A percentile compares a stretch with the other conserved stretches of the same genome.
These are phyloP conservation scores for Coemansia sp. DNA, from an alignment of 192 early-diverging fungal genomes.

Conservation along the genomic window DNA sequence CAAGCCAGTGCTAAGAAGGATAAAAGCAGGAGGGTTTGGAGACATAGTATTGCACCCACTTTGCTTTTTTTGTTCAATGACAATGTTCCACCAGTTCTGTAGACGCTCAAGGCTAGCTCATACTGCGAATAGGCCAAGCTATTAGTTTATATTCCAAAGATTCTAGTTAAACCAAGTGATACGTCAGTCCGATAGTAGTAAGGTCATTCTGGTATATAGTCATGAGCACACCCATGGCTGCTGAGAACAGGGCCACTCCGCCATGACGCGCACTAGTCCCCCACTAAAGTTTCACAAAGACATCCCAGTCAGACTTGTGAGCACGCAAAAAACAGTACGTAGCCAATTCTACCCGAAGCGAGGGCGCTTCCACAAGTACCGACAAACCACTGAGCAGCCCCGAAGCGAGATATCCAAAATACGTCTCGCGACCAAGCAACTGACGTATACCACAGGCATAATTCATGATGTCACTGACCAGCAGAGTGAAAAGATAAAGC, in stretches of 20 bases:
- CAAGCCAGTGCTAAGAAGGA: neutral
- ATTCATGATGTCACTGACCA: constrained; percentile 55
- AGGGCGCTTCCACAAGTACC: constrained; percentile 61
- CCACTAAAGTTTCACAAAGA: constrained; percentile 57
- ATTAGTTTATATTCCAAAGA: constrained; percentile 78
- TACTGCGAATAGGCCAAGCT: neutral
- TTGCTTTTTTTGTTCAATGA: neutral
- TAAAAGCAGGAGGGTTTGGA: neutral
- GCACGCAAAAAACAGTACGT: constrained; percentile 83
- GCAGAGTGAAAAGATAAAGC: constrained; percentile 58
- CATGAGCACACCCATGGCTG: constrained; percentile 76
- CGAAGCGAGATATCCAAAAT: constrained; percentile 52
- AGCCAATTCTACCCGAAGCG: constrained; percentile 72
- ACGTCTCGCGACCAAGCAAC: constrained; percentile 49
- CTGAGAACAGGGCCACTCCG: constrained; percentile 69
- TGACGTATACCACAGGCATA: constrained; percentile 58
- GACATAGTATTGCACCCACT: neutral
- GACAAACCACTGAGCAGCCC: constrained; percentile 60
- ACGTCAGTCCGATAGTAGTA: constrained; percentile 66
- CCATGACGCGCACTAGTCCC: constrained; percentile 63
- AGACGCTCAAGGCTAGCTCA: no score
- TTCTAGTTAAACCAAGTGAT: constrained; percentile 74
- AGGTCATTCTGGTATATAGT: constrained; percentile 78
- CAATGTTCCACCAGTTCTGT: neutral
- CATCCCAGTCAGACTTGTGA: constrained; percentile 67